Evolutionary conservation across 2,329 filamentous ascomycete genomes (phyloP).

Genomic region (Xylaria sp.): DNA sequence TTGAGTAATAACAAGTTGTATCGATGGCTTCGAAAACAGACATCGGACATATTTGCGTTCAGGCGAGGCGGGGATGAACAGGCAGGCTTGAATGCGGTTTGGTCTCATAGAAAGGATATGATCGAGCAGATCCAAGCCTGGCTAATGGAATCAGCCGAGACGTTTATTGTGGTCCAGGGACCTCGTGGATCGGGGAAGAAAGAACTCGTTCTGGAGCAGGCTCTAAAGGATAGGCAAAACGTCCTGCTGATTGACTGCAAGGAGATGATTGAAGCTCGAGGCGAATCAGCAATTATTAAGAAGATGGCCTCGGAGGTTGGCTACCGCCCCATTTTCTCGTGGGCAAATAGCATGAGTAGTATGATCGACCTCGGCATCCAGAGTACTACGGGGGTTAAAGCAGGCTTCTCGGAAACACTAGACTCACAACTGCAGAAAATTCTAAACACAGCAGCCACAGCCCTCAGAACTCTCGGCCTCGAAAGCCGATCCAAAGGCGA

Average conservation of each 20-base stretch:
- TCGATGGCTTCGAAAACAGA: conserved; percentile 82
- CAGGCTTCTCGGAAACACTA: conserved; percentile 91
- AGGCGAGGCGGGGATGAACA: conserved; percentile 67
- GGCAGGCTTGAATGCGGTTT: conserved; percentile 80
- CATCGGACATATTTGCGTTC: conserved; percentile 72
- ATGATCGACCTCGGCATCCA: conserved; percentile 92
- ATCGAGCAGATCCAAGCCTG: conserved; percentile 86
- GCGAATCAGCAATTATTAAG: conserved; percentile 85
- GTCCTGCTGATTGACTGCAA: conserved; percentile 93
- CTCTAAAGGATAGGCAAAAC: conserved; percentile 77
- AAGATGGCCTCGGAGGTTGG: conserved; percentile 85
- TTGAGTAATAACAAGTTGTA: conserved; percentile 78
- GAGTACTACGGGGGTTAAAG: conserved; percentile 92
- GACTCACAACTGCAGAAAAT: conserved; percentile 92
- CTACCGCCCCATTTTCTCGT: conserved; percentile 93
- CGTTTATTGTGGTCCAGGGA: conserved; percentile 93
- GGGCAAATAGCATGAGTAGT: conserved; percentile 94
- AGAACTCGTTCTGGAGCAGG: conserved; percentile 87
- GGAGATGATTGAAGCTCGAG: conserved; percentile 87
- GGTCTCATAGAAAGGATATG: conserved; percentile 84
- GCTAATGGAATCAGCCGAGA: conserved; percentile 88
- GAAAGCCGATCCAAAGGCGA: conserved; percentile 75
- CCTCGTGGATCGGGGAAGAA: conserved; percentile 91
- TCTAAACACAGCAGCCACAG: conserved; percentile 81
- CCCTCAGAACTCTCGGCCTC: conserved; percentile 81